Conservation (phyloP, 306 rosid species). For the Hippophae rhamnoides region DNA sequence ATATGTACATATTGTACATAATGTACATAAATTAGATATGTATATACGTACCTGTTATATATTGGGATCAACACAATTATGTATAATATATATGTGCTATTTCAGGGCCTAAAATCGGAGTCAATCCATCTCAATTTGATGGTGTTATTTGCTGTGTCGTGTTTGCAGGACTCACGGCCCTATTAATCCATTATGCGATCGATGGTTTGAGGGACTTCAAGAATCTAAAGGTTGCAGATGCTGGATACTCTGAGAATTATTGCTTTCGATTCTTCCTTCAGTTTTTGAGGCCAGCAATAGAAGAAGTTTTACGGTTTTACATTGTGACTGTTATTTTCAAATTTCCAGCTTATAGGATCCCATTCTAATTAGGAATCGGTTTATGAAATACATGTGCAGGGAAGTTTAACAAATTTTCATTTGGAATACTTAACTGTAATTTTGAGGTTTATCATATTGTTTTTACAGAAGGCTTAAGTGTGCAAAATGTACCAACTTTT, state of each 20-base stretch:
- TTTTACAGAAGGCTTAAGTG: constrained; percentile 1
- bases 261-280: constrained; percentile 3
- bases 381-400: constrained; percentile 16
- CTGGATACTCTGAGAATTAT: constrained; percentile 62
- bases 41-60: too few species aligned
- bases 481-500: constrained; percentile 9
- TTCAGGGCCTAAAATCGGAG: too few species aligned
- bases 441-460: background rate
- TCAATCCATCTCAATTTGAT: too few species aligned
- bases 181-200: constrained; percentile 67
- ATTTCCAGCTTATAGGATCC: constrained; percentile 24
- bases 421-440: background rate
- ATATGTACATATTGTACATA: too few species aligned
- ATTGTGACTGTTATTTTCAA: constrained; percentile 9
- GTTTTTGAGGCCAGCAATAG: constrained; percentile 20
- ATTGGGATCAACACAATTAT: too few species aligned
- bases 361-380: constrained; percentile 20
- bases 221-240: constrained; percentile 84
- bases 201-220: constrained; percentile 94
- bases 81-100: too few species aligned
- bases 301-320: constrained; percentile 21
- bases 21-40: too few species aligned
- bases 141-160: constrained; percentile 3
- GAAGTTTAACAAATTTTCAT: constrained; percentile 14
- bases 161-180: constrained; percentile 69